A percentile compares a stretch with the other conserved stretches of the same genome.
phyloP scores from a whole-genome alignment of 73 alveolate species.

The Symbiodinium pilosum region DNA sequence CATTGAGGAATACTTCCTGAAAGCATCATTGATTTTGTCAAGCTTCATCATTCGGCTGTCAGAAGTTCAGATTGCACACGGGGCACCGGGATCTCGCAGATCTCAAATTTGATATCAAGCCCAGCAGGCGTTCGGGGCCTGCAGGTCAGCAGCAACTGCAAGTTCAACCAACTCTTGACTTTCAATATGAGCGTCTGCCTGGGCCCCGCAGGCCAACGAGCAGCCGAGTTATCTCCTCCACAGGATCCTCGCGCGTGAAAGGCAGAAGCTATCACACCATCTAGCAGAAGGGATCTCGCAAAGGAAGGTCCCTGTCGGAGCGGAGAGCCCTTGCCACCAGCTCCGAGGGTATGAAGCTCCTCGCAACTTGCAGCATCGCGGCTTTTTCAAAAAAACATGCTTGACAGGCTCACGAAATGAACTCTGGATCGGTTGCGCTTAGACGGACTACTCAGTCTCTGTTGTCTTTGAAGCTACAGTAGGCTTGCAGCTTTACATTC shows the following conservation, averaged over 20 bases:
- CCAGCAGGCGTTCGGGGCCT: constrained; percentile 56
- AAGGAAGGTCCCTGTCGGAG: constrained; percentile 59
- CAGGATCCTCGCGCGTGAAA: constrained; percentile 10
- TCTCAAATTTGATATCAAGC: neutral
- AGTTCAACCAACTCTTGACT: no score
- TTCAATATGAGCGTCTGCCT: no score
- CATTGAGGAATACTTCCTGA: constrained; percentile 59
- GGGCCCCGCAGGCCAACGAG: neutral
- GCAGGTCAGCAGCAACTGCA: neutral
- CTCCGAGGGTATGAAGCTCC: constrained; percentile 93
- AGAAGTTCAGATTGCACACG: neutral
- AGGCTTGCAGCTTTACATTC: no score
- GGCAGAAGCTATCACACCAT: no score
- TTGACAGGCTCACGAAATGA: no score
- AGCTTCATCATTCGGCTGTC: neutral
- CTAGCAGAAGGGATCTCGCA: neutral
- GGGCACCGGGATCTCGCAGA: constrained; percentile 19
- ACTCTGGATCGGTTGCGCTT: no score
- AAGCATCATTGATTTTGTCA: neutral
- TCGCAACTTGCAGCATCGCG: neutral
- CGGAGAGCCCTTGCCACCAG: constrained; percentile 73
- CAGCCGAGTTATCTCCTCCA: constrained; percentile 65
- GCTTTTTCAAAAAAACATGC: no score
- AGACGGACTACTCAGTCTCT: no score
- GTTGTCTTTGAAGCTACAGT: no score